Evolutionary conservation across 2,329 filamentous ascomycete genomes (phyloP), one percentile per base, ranked within the genome.

Genomic region (Verticillium albo-atrum): DNA sequence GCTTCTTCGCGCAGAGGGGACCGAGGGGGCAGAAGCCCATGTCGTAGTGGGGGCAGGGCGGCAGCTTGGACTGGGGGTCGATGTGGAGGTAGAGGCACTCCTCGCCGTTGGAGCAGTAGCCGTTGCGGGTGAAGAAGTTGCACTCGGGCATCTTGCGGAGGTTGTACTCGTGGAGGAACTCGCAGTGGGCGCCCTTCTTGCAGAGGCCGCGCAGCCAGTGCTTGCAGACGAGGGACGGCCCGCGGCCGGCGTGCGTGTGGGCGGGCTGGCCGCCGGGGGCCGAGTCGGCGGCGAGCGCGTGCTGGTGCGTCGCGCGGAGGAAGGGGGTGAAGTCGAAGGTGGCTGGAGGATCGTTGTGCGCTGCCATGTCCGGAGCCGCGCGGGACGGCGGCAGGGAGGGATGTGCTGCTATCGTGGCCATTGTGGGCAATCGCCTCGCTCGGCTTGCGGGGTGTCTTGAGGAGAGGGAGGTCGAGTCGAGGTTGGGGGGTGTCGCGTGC

Each of bases 131-230:
- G 77, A 94, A 98, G 76, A 97, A 96, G 71, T 96, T 96, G 78
- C 95, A 99, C 78, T 98, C 95, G 63, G 95, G 93, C 92, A 98
- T 98, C 75, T 95, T 93, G 64, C 95, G 88, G 67, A 99, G 84
- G 77, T 99, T 98, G 81, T 97, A 99, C 77, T 98, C 95, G 82
- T 99, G 95, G 55, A 98, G 82, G 70, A 98, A 99, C 79, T 99
- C 95, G 86, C 95, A 99, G 66, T 88, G 86, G 71, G 97, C 89
- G 68, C 94, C 95, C 77, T 98, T 98, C 73, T 99, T 99, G 82
- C 95, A 99, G 23, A 99, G 86, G 0, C 93, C 94, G 65, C 96
- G 91, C 70, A 98, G 87, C 88, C 95, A 98, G 82, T 98, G 95
- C 79, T 99, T 99, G 86, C 95, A 99, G 62, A 99, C 94, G 17